These are phyloP conservation scores for Coniferiporia weirii DNA, from an alignment of 1,284 basidiomycete species.

Conservation along the genomic window DNA sequence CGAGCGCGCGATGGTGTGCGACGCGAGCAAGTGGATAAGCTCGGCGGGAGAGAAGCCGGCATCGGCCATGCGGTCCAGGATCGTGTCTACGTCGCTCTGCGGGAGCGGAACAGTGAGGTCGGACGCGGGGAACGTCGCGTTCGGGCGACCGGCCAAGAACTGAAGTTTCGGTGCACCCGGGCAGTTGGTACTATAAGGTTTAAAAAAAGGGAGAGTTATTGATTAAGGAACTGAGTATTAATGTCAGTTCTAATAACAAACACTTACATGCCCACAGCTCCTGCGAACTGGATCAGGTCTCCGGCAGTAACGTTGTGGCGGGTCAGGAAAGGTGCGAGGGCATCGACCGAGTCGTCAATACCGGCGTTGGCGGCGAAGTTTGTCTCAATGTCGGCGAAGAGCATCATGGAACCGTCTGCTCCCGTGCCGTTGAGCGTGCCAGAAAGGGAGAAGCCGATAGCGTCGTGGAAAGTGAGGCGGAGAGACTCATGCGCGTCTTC, in stretches of 20 bases:
- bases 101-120: conserved; percentile 32
- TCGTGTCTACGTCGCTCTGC: conserved; percentile 12
- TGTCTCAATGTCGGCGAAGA: conserved; percentile 27
- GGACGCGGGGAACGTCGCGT: conserved; percentile 31
- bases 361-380: conserved; percentile 30
- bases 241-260: background rate
- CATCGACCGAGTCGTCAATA: conserved; percentile 33
- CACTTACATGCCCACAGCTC: conserved; percentile 31
- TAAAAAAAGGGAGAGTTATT: conserved; percentile 21
- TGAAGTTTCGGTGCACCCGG: conserved; percentile 36
- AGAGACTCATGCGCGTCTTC: conserved; percentile 39
- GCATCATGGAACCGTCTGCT: conserved; percentile 37
- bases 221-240: background rate
- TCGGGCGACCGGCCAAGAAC: conserved; percentile 34
- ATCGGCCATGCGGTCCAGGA: conserved; percentile 16
- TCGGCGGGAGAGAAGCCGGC: conserved; percentile 14
- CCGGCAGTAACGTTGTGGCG: conserved; percentile 23
- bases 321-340: conserved; percentile 29
- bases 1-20: conserved; percentile 15
- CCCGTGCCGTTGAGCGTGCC: conserved; percentile 27
- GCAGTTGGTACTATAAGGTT: conserved; percentile 33
- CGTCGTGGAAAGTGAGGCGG: conserved; percentile 42
- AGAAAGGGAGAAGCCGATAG: conserved; percentile 34
- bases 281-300: conserved; percentile 34
- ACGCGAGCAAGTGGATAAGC: conserved; percentile 15